Percentiles rank a stretch among this genome's conserved stretches.
Evolutionary conservation across 805 yeast species (phyloP).

Genomic region (Kluyveromyces nonfermentans): DNA sequence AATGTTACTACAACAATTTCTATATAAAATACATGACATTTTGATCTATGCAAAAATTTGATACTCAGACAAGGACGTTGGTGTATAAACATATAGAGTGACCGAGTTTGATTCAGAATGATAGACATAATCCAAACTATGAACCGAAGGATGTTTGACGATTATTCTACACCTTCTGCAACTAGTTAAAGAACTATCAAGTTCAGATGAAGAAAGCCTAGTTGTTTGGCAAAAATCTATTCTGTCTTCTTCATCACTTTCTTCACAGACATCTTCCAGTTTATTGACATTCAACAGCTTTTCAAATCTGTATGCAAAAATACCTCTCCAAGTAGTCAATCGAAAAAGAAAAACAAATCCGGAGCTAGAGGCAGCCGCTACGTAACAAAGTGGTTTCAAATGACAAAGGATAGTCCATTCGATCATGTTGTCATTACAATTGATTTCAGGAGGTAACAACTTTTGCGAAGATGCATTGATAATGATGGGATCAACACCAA

Average conservation of each 20-base stretch:
- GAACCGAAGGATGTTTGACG: background rate
- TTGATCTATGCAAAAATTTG: constrained; percentile 2
- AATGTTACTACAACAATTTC: too few species aligned
- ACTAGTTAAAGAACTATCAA: background rate
- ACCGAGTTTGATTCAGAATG: background rate
- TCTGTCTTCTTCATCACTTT: background rate
- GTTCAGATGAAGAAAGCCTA: background rate
- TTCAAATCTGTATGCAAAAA: constrained; percentile 25
- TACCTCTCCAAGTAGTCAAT: constrained; percentile 21
- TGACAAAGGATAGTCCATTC: constrained; percentile 16
- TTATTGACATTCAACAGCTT: constrained; percentile 54
- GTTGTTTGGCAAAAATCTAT: background rate
- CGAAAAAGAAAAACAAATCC: constrained; percentile 20
- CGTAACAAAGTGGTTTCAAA: constrained; percentile 19
- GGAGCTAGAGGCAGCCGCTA: constrained; percentile 20
- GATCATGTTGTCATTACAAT: constrained; percentile 5
- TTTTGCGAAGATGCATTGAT: constrained; percentile 18
- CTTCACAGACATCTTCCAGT: background rate
- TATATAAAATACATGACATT: constrained; percentile 6
- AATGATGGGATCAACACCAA: constrained; percentile 17
- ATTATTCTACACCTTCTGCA: background rate
- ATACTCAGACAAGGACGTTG: constrained; percentile 1
- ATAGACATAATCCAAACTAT: background rate
- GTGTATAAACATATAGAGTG: background rate
- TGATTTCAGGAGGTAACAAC: constrained; percentile 14